Conservation (phyloP, 805 yeast species). For the Peterozyma xylosa region DNA sequence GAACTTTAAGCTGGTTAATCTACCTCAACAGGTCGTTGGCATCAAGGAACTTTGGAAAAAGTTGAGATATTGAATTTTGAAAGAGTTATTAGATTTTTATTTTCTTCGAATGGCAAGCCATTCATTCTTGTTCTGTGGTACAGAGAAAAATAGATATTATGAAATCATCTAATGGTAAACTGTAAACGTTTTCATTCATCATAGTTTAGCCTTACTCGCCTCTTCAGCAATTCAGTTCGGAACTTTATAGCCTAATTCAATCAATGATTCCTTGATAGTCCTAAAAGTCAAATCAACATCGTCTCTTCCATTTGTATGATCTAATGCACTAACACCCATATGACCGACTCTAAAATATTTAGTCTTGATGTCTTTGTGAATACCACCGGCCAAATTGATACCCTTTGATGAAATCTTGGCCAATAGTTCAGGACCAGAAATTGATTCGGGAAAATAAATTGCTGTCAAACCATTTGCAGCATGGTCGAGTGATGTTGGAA, state of each 20-base stretch:
- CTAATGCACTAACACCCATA: slow-evolving; percentile 80
- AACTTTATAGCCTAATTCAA: slow-evolving; percentile 25
- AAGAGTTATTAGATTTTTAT: too few relatives aligned
- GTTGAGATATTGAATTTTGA: background rate
- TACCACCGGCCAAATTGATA: slow-evolving; percentile 82
- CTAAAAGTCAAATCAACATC: slow-evolving; percentile 45
- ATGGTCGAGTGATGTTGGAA: slow-evolving; percentile 46
- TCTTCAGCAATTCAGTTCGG: background rate
- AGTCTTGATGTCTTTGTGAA: slow-evolving; percentile 70
- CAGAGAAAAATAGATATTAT: background rate
- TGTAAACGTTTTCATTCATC: background rate
- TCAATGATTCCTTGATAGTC: slow-evolving; percentile 36
- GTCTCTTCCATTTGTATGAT: slow-evolving; percentile 29
- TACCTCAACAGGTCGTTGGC: background rate
- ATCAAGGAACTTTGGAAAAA: background rate
- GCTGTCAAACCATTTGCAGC: slow-evolving; percentile 81
- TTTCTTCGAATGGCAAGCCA: too few relatives aligned
- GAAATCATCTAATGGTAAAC: background rate
- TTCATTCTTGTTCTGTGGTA: too few relatives aligned
- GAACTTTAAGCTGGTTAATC: slow-evolving; percentile 1
- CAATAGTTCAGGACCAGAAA: slow-evolving; percentile 62
- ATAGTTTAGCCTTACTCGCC: background rate
- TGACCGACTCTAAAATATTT: slow-evolving; percentile 93
- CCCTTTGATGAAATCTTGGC: slow-evolving; percentile 53
- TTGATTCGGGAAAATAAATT: slow-evolving; percentile 70